These are phyloP conservation scores for Hyphopichia wangnamkhiaoensis DNA, from an alignment of 1,139 yeast genomes.

Conservation along the genomic window DNA sequence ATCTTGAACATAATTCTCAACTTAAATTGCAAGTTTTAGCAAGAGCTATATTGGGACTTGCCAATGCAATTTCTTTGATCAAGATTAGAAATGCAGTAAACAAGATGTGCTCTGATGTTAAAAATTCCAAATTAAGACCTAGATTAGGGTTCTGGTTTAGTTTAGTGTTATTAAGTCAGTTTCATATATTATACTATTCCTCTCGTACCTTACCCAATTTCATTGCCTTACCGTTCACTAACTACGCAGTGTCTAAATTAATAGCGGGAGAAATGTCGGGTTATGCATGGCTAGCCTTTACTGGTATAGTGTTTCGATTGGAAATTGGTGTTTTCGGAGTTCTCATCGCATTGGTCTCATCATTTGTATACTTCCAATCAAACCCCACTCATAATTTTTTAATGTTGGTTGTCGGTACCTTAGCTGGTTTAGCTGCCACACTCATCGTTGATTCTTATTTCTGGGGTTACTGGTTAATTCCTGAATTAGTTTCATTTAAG, in stretches of 20 bases:
- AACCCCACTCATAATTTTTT: slow-evolving; percentile 35
- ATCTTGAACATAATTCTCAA: slow-evolving; percentile 25
- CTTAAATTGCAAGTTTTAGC: slow-evolving; percentile 48
- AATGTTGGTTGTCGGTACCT: slow-evolving; percentile 52
- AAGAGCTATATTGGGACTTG: slow-evolving; percentile 55
- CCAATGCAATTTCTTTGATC: slow-evolving; percentile 39
- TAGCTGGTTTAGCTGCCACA: slow-evolving; percentile 54
- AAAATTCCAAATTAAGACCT: slow-evolving; percentile 18
- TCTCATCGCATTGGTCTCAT: slow-evolving; percentile 45
- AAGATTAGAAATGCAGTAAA: slow-evolving; percentile 26
- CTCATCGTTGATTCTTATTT: slow-evolving; percentile 68
- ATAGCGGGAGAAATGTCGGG: slow-evolving; percentile 56
- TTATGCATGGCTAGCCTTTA: slow-evolving; percentile 57
- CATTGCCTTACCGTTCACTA: slow-evolving; percentile 75
- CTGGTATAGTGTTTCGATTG: slow-evolving; percentile 68
- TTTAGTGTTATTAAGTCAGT: slow-evolving; percentile 62
- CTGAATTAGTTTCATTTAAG: slow-evolving; percentile 72
- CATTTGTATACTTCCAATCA: slow-evolving; percentile 45
- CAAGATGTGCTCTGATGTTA: slow-evolving; percentile 25
- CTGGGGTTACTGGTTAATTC: slow-evolving; percentile 63
- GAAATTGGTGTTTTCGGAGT: slow-evolving; percentile 67
- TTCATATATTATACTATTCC: slow-evolving; percentile 76
- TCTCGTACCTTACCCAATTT: slow-evolving; percentile 87
- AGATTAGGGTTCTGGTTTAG: slow-evolving; percentile 58
- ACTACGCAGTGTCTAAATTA: slow-evolving; percentile 52